Evolutionary conservation across 139 green algal genomes (phyloP), one percentile per base, ranked within the genome.

Genomic region (Tetradesmus obliquus): DNA sequence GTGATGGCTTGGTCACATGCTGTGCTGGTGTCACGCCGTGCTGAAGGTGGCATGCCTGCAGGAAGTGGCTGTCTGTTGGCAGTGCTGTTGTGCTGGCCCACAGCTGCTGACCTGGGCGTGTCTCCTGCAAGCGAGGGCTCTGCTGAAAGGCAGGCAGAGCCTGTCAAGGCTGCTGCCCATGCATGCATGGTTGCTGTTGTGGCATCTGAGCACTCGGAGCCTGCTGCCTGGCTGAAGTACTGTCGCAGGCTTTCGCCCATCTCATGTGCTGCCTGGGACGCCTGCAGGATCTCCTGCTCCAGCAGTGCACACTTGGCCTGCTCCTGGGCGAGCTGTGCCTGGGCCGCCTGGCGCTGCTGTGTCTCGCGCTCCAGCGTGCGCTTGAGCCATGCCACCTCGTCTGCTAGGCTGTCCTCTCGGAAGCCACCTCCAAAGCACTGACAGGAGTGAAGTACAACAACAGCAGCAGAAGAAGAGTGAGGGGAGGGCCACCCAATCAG

Each of bases 161-260:
- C 66, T 24, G 66, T 76, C 66, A 76, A 76, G 5, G 76, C 76
- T 82, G 76, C 24, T 7, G 76, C 24, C 24, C 76, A 82, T 82
- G 76, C 76, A 5, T 51, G 24, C 24, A 51, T 82, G 76, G 24
- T 82, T 53, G 66, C 66, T n/a, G 66, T 76, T 82, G 76, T 53
- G 5, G 24, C 76, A 53, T 82, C 76, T 19, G 76, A 82, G 79
- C 79, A 54, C 53, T 71, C 32, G 15, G 81, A 58, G 15, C 53
- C 81, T 62, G 80, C 80, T 86, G 81, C 12, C 19, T 69, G 76
- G 76, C 76, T 84, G 79, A 91, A 87, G 55, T 81, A 91, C 54
- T 85, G 80, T 55, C 76, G n/a, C 74, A 91, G 76, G 76, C 76
- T 87, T 51, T 91, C 88, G 19, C 88, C 88, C 76, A 91, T 86